A percentile compares a stretch with the other conserved stretches of the same genome.
These are phyloP conservation scores for Salvia rosmarinus DNA, from an alignment of 257 asterid genomes.

Conservation along the genomic window DNA sequence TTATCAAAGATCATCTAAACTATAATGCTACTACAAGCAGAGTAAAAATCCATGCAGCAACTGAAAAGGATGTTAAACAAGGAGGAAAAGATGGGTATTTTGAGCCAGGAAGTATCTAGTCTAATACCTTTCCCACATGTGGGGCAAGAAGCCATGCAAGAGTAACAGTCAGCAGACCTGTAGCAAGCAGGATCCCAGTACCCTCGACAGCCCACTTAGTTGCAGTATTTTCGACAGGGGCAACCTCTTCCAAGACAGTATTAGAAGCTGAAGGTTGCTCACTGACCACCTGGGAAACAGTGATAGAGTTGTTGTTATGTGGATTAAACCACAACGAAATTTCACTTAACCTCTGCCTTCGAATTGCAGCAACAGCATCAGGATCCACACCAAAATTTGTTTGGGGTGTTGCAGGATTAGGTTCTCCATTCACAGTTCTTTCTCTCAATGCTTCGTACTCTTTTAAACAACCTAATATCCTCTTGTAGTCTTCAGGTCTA, in stretches of 20 bases:
- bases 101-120: constrained; percentile 17
- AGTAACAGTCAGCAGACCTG: constrained; percentile 87
- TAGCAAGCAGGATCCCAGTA: constrained; percentile 86
- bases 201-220: constrained; percentile 90
- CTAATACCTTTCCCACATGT: constrained; percentile 85
- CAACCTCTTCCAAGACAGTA: constrained; percentile 55
- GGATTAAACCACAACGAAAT: constrained; percentile 88
- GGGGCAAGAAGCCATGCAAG: constrained; percentile 95
- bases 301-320: constrained; percentile 48
- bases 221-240: constrained; percentile 63
- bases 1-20: neutral
- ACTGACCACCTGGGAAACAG: constrained; percentile 56
- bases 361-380: constrained; percentile 92
- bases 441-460: constrained; percentile 73
- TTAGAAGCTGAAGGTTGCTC: constrained; percentile 59
- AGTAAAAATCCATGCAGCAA: constrained; percentile 1
- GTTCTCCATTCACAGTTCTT: constrained; percentile 74
- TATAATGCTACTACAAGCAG: constrained; percentile 20
- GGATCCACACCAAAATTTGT: constrained; percentile 71
- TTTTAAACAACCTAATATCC: constrained; percentile 64
- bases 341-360: constrained; percentile 88
- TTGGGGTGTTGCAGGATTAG: constrained; percentile 56
- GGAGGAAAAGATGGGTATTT: neutral
- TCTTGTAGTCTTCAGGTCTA: constrained; percentile 61
- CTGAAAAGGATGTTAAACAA: neutral